These are phyloP conservation scores for Aspergillus fructus DNA, from an alignment of 2,329 filamentous ascomycete genomes.

Conservation along the genomic window DNA sequence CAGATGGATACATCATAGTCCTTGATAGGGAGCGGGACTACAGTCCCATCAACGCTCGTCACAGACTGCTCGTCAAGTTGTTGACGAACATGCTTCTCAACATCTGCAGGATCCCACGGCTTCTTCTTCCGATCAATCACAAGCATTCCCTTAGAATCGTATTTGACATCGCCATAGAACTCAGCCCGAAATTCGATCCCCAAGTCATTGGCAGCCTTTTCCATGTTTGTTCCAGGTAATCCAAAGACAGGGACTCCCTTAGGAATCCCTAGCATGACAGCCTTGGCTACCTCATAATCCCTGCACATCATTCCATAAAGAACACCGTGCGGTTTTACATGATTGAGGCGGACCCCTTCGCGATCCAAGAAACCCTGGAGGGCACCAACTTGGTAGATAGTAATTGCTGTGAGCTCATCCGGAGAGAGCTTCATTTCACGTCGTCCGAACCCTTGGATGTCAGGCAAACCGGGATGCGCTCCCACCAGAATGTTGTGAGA, in stretches of 20 bases:
- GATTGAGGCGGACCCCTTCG: constrained; percentile 57
- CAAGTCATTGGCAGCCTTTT: constrained; percentile 54
- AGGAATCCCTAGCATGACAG: constrained; percentile 55
- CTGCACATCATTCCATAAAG: constrained; percentile 59
- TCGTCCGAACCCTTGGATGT: constrained; percentile 64
- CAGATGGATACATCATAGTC: constrained; percentile 46
- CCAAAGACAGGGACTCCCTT: constrained; percentile 54
- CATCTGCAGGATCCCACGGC: constrained; percentile 42
- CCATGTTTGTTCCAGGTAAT: constrained; percentile 55
- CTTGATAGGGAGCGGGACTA: constrained; percentile 40
- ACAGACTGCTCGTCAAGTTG: constrained; percentile 44
- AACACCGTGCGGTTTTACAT: constrained; percentile 64
- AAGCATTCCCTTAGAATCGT: constrained; percentile 50
- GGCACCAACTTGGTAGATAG: constrained; percentile 64
- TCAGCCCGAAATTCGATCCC: constrained; percentile 56
- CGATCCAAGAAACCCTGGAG: constrained; percentile 59
- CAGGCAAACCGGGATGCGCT: constrained; percentile 65
- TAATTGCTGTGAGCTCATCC: constrained; percentile 57
- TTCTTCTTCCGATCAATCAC: constrained; percentile 62
- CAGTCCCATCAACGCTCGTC: constrained; percentile 42
- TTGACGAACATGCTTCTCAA: constrained; percentile 43
- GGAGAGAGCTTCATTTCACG: constrained; percentile 60
- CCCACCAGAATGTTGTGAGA: constrained; percentile 57
- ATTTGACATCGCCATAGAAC: constrained; percentile 58
- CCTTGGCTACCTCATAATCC: constrained; percentile 52